A percentile compares a stretch with the other conserved stretches of the same genome.
These are phyloP conservation scores for Rhodotorula paludigena DNA, from an alignment of 768 basidiomycete genomes.

Conservation along the genomic window DNA sequence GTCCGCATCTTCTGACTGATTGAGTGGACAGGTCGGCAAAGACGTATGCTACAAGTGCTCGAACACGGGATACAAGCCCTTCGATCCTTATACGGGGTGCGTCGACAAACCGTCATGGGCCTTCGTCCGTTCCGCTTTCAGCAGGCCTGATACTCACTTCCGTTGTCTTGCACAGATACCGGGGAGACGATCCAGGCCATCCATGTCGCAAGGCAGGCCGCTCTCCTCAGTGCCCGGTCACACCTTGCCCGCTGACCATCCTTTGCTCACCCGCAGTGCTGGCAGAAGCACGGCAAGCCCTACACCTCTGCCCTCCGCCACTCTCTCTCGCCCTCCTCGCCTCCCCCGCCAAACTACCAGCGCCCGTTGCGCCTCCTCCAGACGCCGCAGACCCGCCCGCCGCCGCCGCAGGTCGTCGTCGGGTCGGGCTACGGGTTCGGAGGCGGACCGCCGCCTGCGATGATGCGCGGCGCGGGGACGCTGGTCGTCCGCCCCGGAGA, in stretches of 20 bases:
- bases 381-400: conserved; percentile 6
- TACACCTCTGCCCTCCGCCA: conserved; percentile 11
- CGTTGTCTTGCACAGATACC: background rate
- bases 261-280: conserved; percentile 11
- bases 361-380: conserved; percentile 18
- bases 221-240: background rate
- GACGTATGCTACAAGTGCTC: conserved; percentile 16
- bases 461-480: background rate
- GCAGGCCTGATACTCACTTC: background rate
- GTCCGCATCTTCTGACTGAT: too few species aligned
- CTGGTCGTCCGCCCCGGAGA: conserved; percentile 8
- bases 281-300: conserved; percentile 24
- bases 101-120: background rate
- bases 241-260: too few species aligned
- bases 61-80: conserved; percentile 33
- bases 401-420: background rate
- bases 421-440: too few species aligned
- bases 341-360: conserved; percentile 22
- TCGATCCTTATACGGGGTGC: conserved; percentile 1
- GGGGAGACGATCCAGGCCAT: conserved; percentile 31
- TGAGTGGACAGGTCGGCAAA: background rate
- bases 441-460: too few species aligned
- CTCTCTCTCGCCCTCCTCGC: background rate
- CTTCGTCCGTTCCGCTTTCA: too few species aligned
- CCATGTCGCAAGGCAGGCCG: conserved; percentile 23